These are phyloP conservation scores for Oenanthe javanica DNA, from an alignment of 140 eudicot genomes.

Conservation along the genomic window DNA sequence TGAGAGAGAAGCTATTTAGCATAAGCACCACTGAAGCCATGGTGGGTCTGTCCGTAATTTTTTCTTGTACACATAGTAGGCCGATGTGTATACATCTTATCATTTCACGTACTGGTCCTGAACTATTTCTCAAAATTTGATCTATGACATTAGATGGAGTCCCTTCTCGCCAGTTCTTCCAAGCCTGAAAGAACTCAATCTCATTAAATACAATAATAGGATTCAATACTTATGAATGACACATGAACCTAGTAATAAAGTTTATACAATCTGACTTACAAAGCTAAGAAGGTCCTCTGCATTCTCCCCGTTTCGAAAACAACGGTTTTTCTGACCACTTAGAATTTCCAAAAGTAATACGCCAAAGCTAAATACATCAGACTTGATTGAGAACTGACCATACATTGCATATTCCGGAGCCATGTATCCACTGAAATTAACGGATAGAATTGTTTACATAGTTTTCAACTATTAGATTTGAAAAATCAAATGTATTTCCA, in stretches of 20 bases:
- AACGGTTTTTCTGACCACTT: background rate
- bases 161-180: slow-evolving; percentile 39
- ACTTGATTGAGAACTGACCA: background rate
- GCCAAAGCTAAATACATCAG: background rate
- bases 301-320: background rate
- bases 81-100: slow-evolving; percentile 45
- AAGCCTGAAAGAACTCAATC: slow-evolving; percentile 19
- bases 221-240: background rate
- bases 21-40: slow-evolving; percentile 42
- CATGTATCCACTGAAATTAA: background rate
- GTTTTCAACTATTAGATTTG: background rate
- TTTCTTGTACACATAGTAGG: slow-evolving; percentile 48
- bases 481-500: background rate
- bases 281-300: background rate
- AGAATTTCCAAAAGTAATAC: background rate
- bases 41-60: slow-evolving; percentile 43
- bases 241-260: background rate
- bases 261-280: background rate
- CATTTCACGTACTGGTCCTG: slow-evolving; percentile 16
- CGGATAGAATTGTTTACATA: background rate
- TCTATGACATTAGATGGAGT: slow-evolving; percentile 24
- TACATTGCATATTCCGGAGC: background rate
- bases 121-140: slow-evolving; percentile 11
- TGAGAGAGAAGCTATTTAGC: slow-evolving; percentile 28
- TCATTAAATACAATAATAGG: background rate